Base-by-base conservation (phyloP, 495 filamentous ascomycete species). In the Xylaria venustula region DNA sequence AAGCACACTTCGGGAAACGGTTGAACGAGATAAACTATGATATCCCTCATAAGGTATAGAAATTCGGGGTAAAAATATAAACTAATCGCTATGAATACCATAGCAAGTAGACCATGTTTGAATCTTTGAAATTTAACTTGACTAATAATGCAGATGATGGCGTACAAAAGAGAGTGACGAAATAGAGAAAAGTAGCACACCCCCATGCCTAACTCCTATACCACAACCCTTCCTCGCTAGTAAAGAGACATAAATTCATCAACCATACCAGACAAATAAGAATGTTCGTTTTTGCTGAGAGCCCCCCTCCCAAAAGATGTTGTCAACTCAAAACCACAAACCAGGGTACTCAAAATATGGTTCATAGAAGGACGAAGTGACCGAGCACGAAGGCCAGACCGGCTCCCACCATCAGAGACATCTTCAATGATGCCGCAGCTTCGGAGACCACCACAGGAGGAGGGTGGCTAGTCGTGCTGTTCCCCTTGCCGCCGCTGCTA, bases 351-450 rank as follows among this genome's bases (percentile, higher is more conserved):
- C 56, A 42, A 14, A 9, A 2, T 34, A 50, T 30, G 3, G n/a
- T 34, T 58, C 57, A 73, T 36, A 67, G 58, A 23, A 71, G 51
- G 42, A 71, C 30, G 48, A 71, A 67, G n/a, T 65, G 68, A 2
- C 64, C 67, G 12, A 60, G 63, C 8, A 67, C 48, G 17, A 73
- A 48, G 34, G 62, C 64, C 22, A 73, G 30, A 11, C 67, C 67
- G 14, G 54, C 61, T 19, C 68, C 46, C 8, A 74, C 23, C 7
- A 64, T 54, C 50, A 73, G 42, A 2, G 64, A 64, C 17, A 60
- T 60, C 63, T 68, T 67, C 51, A 70, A 8, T 9, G 67, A 54
- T 1, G 64, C 17, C 1, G 71, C 70, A 15, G 63, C 73, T 22
- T 64, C 67, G n/a, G 67, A 68, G 23, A 66, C 57, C 19, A 59